A percentile compares a stretch with the other conserved stretches of the same genome.
These are phyloP conservation scores for Sugiyamaella japonica DNA, from an alignment of 1,139 yeast species.

Conservation along the genomic window DNA sequence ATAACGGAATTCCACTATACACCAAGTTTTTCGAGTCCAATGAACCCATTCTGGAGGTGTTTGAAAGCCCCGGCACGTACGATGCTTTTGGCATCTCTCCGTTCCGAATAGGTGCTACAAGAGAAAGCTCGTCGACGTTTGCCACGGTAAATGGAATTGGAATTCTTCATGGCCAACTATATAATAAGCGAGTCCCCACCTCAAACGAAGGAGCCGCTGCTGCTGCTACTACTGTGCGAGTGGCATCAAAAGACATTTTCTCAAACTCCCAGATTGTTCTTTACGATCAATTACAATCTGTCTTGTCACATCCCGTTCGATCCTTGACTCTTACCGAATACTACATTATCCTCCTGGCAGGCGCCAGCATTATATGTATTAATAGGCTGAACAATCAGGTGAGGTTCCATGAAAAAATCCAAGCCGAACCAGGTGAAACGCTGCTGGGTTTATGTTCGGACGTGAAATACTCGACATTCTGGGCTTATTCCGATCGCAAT, in stretches of 20 bases:
- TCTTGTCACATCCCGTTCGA: constrained; percentile 37
- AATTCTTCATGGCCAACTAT: constrained; percentile 43
- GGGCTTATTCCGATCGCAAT: constrained; percentile 55
- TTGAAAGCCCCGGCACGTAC: constrained; percentile 27
- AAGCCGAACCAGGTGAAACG: constrained; percentile 42
- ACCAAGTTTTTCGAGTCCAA: constrained; percentile 36
- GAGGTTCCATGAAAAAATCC: constrained; percentile 46
- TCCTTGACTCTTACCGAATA: constrained; percentile 52
- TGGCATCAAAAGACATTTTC: constrained; percentile 28
- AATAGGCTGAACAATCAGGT: constrained; percentile 53
- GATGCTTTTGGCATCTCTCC: constrained; percentile 29
- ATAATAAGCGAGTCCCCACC: not conserved
- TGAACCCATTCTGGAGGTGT: constrained; percentile 32
- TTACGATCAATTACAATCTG: constrained; percentile 44
- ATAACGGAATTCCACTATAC: constrained; percentile 35
- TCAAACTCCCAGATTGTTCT: constrained; percentile 44
- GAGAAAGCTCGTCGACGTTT: constrained; percentile 31
- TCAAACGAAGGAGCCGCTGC: constrained; percentile 22
- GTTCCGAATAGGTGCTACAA: constrained; percentile 7
- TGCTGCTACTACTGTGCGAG: constrained; percentile 10
- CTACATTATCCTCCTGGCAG: constrained; percentile 52
- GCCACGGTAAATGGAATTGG: constrained; percentile 53
- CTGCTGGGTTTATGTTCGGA: constrained; percentile 65
- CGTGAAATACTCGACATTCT: constrained; percentile 51
- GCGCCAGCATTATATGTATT: constrained; percentile 46